Conservation (phyloP, 202 grass and related monocot genomes). For the Zoysia matrella region DNA sequence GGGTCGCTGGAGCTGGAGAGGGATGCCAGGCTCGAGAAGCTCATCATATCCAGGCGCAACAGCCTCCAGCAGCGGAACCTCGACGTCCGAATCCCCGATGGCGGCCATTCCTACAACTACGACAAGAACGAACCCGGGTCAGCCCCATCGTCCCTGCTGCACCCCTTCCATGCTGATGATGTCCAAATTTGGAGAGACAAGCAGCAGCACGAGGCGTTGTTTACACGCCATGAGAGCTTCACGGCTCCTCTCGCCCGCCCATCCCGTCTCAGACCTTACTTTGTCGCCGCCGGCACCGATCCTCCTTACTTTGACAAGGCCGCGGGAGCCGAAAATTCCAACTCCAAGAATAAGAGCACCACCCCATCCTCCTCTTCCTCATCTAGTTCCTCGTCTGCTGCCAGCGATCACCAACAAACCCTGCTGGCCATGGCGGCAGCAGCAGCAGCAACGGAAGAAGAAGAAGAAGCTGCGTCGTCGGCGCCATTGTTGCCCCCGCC, state of each 20-base stretch:
- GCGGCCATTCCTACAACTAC: neutral
- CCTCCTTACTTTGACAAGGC: constrained; percentile 1
- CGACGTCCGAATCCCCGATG: constrained; percentile 49
- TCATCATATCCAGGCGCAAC: constrained; percentile 51
- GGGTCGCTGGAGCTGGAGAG: constrained; percentile 79
- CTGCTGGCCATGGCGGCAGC: too few relatives aligned
- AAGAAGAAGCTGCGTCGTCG: neutral
- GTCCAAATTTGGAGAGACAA: neutral
- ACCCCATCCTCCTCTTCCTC: constrained; percentile 29
- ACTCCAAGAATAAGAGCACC: constrained; percentile 8
- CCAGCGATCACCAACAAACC: neutral
- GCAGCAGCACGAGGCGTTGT: neutral
- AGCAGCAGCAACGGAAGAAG: neutral
- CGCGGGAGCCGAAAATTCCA: constrained; percentile 8
- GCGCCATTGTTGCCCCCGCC: too few relatives aligned
- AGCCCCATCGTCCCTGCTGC: constrained; percentile 63
- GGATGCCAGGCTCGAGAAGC: constrained; percentile 68
- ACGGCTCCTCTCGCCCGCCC: constrained; percentile 29
- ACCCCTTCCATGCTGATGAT: constrained; percentile 43
- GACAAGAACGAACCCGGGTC: constrained; percentile 58
- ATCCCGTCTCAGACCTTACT: constrained; percentile 72
- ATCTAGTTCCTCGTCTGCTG: constrained; percentile 19
- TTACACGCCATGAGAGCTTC: constrained; percentile 85
- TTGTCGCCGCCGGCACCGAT: constrained; percentile 52
- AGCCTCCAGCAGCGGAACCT: constrained; percentile 45